phyloP scores from a whole-genome alignment of 495 filamentous ascomycete genomes.

The Gamarada debralockiae region DNA sequence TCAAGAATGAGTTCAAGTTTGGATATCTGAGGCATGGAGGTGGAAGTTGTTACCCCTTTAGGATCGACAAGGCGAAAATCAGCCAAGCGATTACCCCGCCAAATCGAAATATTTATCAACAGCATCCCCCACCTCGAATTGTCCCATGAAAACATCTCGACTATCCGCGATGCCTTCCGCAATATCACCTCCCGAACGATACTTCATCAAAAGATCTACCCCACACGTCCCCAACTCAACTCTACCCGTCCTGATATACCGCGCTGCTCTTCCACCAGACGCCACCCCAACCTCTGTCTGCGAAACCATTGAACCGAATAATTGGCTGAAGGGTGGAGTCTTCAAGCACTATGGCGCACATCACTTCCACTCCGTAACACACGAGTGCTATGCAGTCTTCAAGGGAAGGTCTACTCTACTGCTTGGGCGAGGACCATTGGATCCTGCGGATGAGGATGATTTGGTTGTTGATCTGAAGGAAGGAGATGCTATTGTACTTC shows the following conservation, averaged over 20 bases:
- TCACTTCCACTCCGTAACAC: conserved; percentile 36
- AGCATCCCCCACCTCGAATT: not conserved
- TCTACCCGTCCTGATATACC: conserved; percentile 37
- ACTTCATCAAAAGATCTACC: conserved; percentile 22
- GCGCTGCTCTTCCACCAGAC: conserved; percentile 27
- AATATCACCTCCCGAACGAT: conserved; percentile 6
- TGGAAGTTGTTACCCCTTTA: not conserved
- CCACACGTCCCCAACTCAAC: conserved; percentile 36
- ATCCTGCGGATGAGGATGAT: conserved; percentile 24
- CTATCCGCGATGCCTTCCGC: conserved; percentile 2
- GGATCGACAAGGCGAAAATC: conserved; percentile 7
- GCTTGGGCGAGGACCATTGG: conserved; percentile 32
- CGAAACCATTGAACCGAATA: conserved; percentile 29
- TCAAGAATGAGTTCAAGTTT: not conserved
- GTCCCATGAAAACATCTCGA: not conserved
- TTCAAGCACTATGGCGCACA: conserved; percentile 32
- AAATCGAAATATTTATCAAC: not conserved
- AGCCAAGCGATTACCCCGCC: conserved; percentile 3
- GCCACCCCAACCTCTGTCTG: conserved; percentile 21
- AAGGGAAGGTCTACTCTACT: conserved; percentile 29
- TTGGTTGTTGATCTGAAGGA: conserved; percentile 28
- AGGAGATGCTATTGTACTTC: conserved; percentile 35
- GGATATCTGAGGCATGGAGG: not conserved
- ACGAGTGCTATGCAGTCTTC: conserved; percentile 38
- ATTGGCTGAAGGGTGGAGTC: conserved; percentile 34